Evolutionary conservation across 208 protist genomes (phyloP), one percentile per base, ranked within the genome.

Genomic region (Crithidia fasciculata): DNA sequence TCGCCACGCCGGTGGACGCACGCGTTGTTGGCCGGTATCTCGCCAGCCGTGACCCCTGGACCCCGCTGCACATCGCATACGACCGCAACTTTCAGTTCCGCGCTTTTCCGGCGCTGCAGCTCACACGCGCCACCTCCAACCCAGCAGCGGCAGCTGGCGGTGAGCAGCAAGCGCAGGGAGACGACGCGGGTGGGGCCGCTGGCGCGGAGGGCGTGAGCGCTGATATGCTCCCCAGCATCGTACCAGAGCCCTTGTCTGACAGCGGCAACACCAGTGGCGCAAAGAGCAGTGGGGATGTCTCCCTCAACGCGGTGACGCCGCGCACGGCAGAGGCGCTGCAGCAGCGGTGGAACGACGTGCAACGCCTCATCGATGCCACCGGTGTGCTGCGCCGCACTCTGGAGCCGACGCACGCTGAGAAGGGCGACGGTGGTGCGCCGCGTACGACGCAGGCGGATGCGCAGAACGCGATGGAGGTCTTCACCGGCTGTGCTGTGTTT

Each of bases 21-120:
- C 81, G 91, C 9, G 86, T 94, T 13, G 83, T 96, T 16, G 91
- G 89, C 15, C 87, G 91, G 12, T 96, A 96, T 77, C 55, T 96
- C 45, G 82, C 84, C 5, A 82, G 81, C 16, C 81, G 89, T 45
- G 73, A 92, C 56, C 91, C 89, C 58, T 96, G 91, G 89, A 85
- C 78, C 16, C 59, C 69, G 18, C 70, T 80, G 49, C 89, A 81
- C 55, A 81, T 95, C 43, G 89, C 87, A 67, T 87, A 87, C 69
- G 91, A 94, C 61, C 72, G 68, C 40, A 55, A 54, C 66, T 75
- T 81, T 44, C 54, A 80, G 41, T 93, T 95, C 63, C 81, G 75
- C 36, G 65, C 84, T 13, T 94, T 86, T 65, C 85, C 86, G 15
- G 67, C 62, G n/a, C 57, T 73, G 59, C 74, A 82, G 66, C 74